Evolutionary conservation across 1,139 yeast genomes (phyloP).

Genomic region (Candida pseudoviswanathii): DNA sequence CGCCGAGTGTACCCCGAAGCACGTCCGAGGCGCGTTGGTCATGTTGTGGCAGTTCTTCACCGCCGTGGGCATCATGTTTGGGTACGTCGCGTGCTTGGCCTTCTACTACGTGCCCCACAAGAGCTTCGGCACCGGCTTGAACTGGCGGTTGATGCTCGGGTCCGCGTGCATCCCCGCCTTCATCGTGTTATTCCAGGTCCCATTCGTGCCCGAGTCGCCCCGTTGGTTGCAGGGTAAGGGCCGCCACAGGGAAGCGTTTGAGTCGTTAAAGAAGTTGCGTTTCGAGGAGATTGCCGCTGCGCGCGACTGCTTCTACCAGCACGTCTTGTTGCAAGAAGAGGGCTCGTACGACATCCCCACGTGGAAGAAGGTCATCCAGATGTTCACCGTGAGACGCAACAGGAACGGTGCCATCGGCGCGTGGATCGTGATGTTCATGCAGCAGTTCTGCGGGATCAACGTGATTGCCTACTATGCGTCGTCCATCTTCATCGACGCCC

Average conservation of each 20-base stretch:
- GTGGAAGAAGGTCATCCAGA: conserved; percentile 51
- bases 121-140: conserved; percentile 51
- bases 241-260: conserved; percentile 58
- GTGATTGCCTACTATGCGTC: conserved; percentile 85
- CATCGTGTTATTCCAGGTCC: conserved; percentile 66
- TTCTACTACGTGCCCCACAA: conserved; percentile 39
- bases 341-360: conserved; percentile 58
- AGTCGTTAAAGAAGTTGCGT: conserved; percentile 53
- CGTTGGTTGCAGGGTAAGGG: conserved; percentile 77
- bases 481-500: conserved; percentile 68
- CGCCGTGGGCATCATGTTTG: conserved; percentile 83
- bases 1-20: conserved; percentile 79
- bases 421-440: conserved; percentile 85
- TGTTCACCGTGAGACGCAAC: conserved; percentile 73
- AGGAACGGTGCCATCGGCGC: conserved; percentile 83
- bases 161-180: conserved; percentile 77
- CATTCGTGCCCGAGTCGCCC: conserved; percentile 76
- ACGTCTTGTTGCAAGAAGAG: conserved; percentile 66
- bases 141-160: conserved; percentile 84
- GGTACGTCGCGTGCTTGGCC: conserved; percentile 70
- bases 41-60: conserved; percentile 93
- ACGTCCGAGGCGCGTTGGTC: conserved; percentile 76
- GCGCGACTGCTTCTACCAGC: conserved; percentile 74
- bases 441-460: conserved; percentile 90
- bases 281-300: conserved; percentile 64